phyloP scores from a whole-genome alignment of 2,329 filamentous ascomycete species.

The Botrytis pseudocinerea region DNA sequence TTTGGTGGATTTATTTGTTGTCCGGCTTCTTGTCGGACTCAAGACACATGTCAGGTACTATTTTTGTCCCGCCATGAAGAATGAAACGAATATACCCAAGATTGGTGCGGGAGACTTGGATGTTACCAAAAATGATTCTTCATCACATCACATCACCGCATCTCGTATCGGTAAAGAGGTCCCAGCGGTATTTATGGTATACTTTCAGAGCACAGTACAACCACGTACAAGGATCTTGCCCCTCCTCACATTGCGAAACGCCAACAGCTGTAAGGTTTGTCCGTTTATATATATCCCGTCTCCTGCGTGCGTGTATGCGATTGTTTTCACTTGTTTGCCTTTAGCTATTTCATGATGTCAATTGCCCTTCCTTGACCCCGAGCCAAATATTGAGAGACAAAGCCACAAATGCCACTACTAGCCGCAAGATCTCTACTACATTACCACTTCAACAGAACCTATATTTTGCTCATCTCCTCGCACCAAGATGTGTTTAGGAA shows the following conservation, averaged over 20 bases:
- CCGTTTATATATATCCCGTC: conserved; percentile 8
- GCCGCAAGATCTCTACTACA: not conserved
- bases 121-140: conserved; percentile 8
- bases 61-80: conserved; percentile 1
- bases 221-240: conserved; percentile 10
- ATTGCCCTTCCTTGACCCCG: not conserved
- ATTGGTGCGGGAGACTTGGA: not conserved
- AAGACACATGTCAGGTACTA: not conserved
- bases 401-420: conserved; percentile 2
- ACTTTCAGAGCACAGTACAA: conserved; percentile 3
- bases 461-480: not conserved
- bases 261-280: conserved; percentile 13
- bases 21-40: not conserved
- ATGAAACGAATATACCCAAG: not conserved
- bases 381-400: not conserved
- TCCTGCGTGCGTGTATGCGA: not conserved
- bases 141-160: conserved; percentile 6
- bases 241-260: conserved; percentile 8
- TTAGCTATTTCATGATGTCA: not conserved
- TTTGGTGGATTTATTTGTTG: not conserved
- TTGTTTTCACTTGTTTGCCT: not conserved
- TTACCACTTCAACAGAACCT: not conserved
- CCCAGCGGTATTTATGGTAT: conserved; percentile 11
- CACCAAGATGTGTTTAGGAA: conserved; percentile 11
- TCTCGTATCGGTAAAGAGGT: conserved; percentile 7